Conservation (phyloP, 116 monocot genomes). For the Posidonia oceanica region DNA sequence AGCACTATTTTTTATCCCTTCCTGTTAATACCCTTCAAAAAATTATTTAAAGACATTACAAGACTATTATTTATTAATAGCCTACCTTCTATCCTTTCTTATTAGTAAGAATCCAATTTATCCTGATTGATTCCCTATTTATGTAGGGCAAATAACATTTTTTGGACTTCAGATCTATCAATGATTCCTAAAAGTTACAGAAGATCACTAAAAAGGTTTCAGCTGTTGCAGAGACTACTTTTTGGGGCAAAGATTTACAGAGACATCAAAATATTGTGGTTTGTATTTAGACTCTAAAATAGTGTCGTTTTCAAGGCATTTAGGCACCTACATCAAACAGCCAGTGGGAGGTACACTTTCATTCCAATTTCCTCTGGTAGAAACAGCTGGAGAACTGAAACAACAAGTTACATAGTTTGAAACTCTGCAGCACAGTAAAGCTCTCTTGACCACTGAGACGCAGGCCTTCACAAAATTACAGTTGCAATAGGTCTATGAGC, state of each 20-base stretch:
- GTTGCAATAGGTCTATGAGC: not conserved
- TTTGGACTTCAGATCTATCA: not conserved
- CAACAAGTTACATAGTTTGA: not conserved
- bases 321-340: not conserved
- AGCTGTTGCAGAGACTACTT: not conserved
- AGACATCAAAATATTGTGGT: too few species aligned
- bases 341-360: not conserved
- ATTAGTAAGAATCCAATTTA: too few species aligned
- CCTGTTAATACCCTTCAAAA: too few species aligned
- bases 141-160: too few species aligned
- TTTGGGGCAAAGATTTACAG: not conserved
- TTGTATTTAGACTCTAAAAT: not conserved
- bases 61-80: too few species aligned
- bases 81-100: too few species aligned
- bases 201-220: not conserved
- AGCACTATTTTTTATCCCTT: too few species aligned
- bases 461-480: not conserved
- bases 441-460: not conserved
- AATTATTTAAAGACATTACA: too few species aligned
- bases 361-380: not conserved
- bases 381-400: not conserved
- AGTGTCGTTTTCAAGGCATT: not conserved
- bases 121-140: too few species aligned
- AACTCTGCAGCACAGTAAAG: not conserved
- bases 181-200: not conserved